A percentile compares a stretch with the other conserved stretches of the same genome.
Evolutionary conservation across 129 eudicot genomes (phyloP).

Genomic region (Solidago caesia): DNA sequence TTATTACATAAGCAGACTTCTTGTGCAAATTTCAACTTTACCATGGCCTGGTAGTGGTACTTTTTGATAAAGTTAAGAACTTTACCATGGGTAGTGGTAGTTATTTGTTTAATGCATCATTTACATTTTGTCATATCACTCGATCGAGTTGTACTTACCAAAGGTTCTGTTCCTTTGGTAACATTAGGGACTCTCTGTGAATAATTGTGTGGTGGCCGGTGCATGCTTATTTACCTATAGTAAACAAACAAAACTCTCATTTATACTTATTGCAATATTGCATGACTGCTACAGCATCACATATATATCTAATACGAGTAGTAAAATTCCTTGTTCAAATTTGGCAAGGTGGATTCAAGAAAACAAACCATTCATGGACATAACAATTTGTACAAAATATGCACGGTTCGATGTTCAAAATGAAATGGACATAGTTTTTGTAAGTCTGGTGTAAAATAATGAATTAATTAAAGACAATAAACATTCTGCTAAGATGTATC

Average conservation of each 20-base stretch:
- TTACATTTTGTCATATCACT: neutral
- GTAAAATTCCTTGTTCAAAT: neutral
- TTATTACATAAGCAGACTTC: conserved; percentile 25
- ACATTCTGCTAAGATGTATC: no score
- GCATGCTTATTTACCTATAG: neutral
- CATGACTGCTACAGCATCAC: neutral
- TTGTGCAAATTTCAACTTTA: conserved; percentile 30
- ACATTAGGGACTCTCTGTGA: no score
- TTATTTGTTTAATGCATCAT: neutral
- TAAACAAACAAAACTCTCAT: no score
- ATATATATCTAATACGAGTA: neutral
- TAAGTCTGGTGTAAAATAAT: no score
- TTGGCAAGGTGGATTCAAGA: neutral
- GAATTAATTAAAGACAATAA: no score
- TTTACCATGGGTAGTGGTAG: neutral
- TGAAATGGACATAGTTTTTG: no score
- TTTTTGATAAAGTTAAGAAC: neutral
- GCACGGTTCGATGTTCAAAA: neutral
- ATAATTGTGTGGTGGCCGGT: neutral
- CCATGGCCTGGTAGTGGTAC: neutral
- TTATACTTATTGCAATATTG: no score
- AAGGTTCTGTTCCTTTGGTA: no score
- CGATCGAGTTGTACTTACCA: no score
- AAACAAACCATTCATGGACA: neutral
- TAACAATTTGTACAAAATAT: neutral